Evolutionary conservation across 768 basidiomycete species (phyloP).

Genomic region (Leccinum imitatum): DNA sequence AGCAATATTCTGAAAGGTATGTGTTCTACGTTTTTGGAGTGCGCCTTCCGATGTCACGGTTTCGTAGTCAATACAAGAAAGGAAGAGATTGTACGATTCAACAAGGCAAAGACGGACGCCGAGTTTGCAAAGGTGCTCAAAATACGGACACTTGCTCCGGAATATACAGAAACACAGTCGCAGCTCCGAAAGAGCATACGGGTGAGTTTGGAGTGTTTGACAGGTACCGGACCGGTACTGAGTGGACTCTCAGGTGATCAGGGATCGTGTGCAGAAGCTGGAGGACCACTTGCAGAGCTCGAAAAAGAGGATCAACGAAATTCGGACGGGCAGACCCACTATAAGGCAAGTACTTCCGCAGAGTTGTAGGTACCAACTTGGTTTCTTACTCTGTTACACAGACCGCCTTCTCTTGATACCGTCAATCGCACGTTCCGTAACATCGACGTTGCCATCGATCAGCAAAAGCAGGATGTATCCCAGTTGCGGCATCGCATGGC

Average conservation of each 20-base stretch:
- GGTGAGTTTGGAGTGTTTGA: constrained; percentile 41
- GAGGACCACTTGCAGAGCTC: constrained; percentile 69
- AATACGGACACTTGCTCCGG: constrained; percentile 79
- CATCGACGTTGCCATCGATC: constrained; percentile 69
- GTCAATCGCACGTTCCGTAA: constrained; percentile 82
- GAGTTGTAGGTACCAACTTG: background rate
- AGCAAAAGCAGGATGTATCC: constrained; percentile 56
- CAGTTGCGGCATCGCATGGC: constrained; percentile 51
- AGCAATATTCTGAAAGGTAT: constrained; percentile 67
- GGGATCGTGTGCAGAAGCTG: constrained; percentile 73
- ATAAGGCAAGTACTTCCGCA: constrained; percentile 51
- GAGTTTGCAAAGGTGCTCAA: constrained; percentile 77
- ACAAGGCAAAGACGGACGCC: constrained; percentile 73
- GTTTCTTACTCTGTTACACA: constrained; percentile 29
- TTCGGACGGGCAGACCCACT: constrained; percentile 58
- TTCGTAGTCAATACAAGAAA: constrained; percentile 69
- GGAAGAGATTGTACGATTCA: constrained; percentile 81
- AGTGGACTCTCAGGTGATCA: constrained; percentile 49
- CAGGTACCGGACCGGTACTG: constrained; percentile 4
- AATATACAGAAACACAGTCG: constrained; percentile 81
- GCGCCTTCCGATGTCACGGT: background rate
- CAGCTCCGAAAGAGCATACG: constrained; percentile 70
- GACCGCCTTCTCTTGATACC: constrained; percentile 82
- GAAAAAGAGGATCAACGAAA: constrained; percentile 65
- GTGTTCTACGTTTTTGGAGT: constrained; percentile 19